Base-by-base conservation (phyloP, 441 rosid genomes). In the Jatropha multifida region DNA sequence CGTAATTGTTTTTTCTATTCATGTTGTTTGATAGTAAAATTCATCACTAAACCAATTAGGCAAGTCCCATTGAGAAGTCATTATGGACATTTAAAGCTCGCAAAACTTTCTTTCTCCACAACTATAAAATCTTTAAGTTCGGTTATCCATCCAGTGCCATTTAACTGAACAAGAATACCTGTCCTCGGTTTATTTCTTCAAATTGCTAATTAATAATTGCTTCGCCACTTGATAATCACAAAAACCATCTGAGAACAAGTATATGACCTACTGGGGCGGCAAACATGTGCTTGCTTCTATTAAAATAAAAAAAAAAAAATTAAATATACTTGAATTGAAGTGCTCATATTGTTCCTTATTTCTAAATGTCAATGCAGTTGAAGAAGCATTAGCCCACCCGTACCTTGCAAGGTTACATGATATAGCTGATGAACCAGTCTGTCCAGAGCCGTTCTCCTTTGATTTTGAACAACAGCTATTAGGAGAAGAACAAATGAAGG, bases 401-500 rank as follows among this genome's bases (percentile, higher is more conserved):
- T 96, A 90, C 80, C 94, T 96, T 0, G 91, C 82, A 40, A 87
- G 94, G 77, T 83, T 94, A 44, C 98, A 96, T 11, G 98, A 96
- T 64, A 81, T 81, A 59, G 92, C 88, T 15, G 98, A 96, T 80
- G 99, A 96, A 80, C 99, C 99, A 6, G 79, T 89, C 62, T 90
- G 99, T 84, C 64, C 23, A 27, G 86, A 81, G 74, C 88, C 89
- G 40, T 96, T 96, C 83, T 89, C 91, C 66, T 96, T 94, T 17
- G 98, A 96, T 26, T 94, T 96, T 42, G 98, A 96, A 86, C 91
- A 86, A 73, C 97, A 90, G 59, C 81, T 85, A 18, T 15, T 94
- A 70, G 90, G 86, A 48, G 99, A 92, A 83, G 97, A 92, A 81
- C 95, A 96, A 83, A 94, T 93, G 65, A 96, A 96, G 76, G 99